Percentiles rank a stretch among this genome's conserved stretches.
Evolutionary conservation across 495 filamentous ascomycete species (phyloP).

Genomic region (Lasiosphaeria ovina): DNA sequence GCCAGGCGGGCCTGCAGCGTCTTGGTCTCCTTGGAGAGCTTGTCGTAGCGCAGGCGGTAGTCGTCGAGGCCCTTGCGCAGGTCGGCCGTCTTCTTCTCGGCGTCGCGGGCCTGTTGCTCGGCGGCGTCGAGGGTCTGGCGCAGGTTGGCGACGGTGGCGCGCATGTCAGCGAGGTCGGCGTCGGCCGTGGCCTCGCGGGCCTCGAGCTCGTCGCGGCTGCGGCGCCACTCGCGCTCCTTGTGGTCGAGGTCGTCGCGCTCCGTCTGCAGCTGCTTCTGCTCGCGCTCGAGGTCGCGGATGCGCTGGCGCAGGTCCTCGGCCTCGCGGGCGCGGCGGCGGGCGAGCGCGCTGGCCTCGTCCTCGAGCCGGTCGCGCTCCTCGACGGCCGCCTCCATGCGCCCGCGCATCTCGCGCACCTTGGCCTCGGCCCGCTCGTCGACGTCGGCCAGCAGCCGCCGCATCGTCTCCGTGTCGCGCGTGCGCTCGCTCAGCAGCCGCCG

Average conservation of each 20-base stretch:
- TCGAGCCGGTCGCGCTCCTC: constrained; percentile 92
- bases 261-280: constrained; percentile 66
- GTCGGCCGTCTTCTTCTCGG: constrained; percentile 78
- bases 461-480: constrained; percentile 92
- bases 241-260: constrained; percentile 67
- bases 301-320: constrained; percentile 79
- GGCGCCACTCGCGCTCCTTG: constrained; percentile 64
- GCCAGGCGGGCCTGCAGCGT: constrained; percentile 36
- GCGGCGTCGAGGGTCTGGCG: constrained; percentile 80
- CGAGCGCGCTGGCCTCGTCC: constrained; percentile 78
- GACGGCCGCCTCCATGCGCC: constrained; percentile 80
- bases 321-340: constrained; percentile 73
- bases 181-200: constrained; percentile 60
- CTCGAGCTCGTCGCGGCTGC: constrained; percentile 72
- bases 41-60: constrained; percentile 70
- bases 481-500: constrained; percentile 86
- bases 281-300: constrained; percentile 75
- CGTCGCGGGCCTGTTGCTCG: constrained; percentile 75
- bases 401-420: constrained; percentile 82
- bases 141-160: constrained; percentile 73
- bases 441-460: constrained; percentile 84
- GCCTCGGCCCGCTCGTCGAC: constrained; percentile 78
- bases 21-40: constrained; percentile 66
- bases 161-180: constrained; percentile 71
- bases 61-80: constrained; percentile 76